Conservation (phyloP, 139 green algal genomes). For the Tetradesmus obliquus region DNA sequence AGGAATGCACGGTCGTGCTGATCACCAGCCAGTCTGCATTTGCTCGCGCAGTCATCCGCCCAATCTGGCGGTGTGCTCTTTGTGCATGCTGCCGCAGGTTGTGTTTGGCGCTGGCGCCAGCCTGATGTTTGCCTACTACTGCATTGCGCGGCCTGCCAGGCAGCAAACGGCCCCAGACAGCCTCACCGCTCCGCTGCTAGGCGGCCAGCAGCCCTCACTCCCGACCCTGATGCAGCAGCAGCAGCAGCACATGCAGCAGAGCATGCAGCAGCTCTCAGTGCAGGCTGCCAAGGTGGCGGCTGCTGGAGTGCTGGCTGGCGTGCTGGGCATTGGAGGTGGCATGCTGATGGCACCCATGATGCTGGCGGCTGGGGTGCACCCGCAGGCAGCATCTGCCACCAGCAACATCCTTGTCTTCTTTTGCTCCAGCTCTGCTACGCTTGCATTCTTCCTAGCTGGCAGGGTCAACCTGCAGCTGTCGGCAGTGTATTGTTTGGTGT, state of each 20-base stretch:
- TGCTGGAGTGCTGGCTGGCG: conserved; percentile 25
- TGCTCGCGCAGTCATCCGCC: neutral
- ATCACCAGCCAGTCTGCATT: no score
- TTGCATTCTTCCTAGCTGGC: conserved; percentile 29
- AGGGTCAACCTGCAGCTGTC: neutral
- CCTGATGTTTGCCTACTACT: conserved; percentile 24
- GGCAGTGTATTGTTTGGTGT: conserved; percentile 12
- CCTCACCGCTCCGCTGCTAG: neutral
- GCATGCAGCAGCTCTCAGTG: neutral
- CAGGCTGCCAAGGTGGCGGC: conserved; percentile 15
- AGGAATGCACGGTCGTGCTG: no score
- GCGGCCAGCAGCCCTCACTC: neutral
- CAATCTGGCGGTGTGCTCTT: neutral
- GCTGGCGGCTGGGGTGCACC: conserved; percentile 28
- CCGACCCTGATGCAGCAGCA: neutral
- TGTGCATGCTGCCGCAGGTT: neutral
- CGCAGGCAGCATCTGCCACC: conserved; percentile 12
- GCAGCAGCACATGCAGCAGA: conserved; percentile 12
- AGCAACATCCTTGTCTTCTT: conserved; percentile 46
- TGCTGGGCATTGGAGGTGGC: conserved; percentile 42
- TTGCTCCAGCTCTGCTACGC: conserved; percentile 24
- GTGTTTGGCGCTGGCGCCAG: neutral
- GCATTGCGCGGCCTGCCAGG: neutral
- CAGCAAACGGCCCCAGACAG: neutral
- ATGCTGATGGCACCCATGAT: conserved; percentile 48